Conservation (phyloP, 2,329 filamentous ascomycete genomes). For the Alternaria dauci region DNA sequence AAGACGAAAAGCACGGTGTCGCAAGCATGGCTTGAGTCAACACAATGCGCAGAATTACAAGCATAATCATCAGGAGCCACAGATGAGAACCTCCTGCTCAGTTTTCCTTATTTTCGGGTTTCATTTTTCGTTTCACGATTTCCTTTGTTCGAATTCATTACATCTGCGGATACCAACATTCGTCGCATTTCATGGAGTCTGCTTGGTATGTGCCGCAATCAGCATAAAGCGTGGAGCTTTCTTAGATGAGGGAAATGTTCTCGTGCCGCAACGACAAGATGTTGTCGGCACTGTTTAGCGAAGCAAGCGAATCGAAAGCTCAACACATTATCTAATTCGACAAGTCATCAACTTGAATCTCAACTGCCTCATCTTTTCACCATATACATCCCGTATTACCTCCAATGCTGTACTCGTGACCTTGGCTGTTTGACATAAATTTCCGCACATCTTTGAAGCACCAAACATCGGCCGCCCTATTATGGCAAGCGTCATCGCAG, state of each 20-base stretch:
- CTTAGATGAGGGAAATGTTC: slow-evolving; percentile 6
- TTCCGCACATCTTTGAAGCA: neutral
- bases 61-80: slow-evolving; percentile 2
- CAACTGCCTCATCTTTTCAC: neutral
- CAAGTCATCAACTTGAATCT: neutral
- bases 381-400: neutral
- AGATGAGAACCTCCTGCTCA: slow-evolving; percentile 19
- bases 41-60: neutral
- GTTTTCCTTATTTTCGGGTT: neutral
- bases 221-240: slow-evolving; percentile 7
- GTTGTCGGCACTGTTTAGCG: slow-evolving; percentile 4
- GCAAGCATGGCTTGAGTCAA: slow-evolving; percentile 35
- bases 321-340: slow-evolving; percentile 11
- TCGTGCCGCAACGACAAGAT: slow-evolving; percentile 3
- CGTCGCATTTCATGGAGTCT: slow-evolving; percentile 15
- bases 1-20: slow-evolving; percentile 47
- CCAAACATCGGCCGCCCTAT: neutral
- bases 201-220: neutral
- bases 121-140: slow-evolving; percentile 9
- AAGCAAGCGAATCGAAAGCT: slow-evolving; percentile 4
- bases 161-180: slow-evolving; percentile 15
- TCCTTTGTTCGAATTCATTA: slow-evolving; percentile 7
- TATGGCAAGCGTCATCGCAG: neutral
- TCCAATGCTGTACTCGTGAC: neutral
- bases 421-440: neutral